Base-by-base conservation (phyloP, 1,284 basidiomycete species). In the Peniophora sp. region DNA sequence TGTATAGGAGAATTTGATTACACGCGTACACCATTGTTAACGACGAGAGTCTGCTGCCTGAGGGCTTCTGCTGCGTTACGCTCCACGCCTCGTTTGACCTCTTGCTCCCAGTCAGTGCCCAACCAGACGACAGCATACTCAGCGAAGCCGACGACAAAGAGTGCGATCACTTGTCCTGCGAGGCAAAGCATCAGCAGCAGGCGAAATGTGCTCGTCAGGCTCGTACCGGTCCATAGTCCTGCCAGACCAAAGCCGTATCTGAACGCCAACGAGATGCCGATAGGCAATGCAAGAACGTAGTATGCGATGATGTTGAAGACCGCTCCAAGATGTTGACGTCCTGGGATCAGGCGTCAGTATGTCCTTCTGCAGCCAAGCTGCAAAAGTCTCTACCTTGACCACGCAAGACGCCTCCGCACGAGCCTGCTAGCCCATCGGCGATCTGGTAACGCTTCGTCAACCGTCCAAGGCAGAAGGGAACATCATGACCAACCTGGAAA, bases 251-350 rank as follows among this genome's bases (percentile, higher is more conserved):
- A 63, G 27, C 63, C 61, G 0, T 66, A 65, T 16, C 60, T 59
- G 61, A 88, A 89, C 0, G 86, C 86, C 14, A 89, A 72, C 2
- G 72, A 75, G 49, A 89, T 79, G 2, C 86, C 86, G 43, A 89
- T 65, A 0, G 85, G 85, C 16, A 89, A 68, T 11, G 86, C 86
- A 34, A 89, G 66, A 2, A 87, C 70, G 57, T 89, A 89, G 64
- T 89, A 89, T 16, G 86, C 85, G n/a, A 85, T 66, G 41, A 86
- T 63, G 59, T 89, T 89, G 66, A 87, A 88, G 6, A 80, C 58
- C 6, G 85, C 87, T 10, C 86, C 85, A 11, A 89, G 73, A 57
- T 85, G 82, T 58, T 89, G 87, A 24, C 83, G 76, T 12, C 86
- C 85, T 81, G 56, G 45, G 17, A 52, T 27, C 17, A 11, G 8